Percentiles rank a stretch among this genome's conserved stretches.
These are phyloP conservation scores for Pythium brachiatum DNA, from an alignment of 352 stramenopile species.

Conservation along the genomic window DNA sequence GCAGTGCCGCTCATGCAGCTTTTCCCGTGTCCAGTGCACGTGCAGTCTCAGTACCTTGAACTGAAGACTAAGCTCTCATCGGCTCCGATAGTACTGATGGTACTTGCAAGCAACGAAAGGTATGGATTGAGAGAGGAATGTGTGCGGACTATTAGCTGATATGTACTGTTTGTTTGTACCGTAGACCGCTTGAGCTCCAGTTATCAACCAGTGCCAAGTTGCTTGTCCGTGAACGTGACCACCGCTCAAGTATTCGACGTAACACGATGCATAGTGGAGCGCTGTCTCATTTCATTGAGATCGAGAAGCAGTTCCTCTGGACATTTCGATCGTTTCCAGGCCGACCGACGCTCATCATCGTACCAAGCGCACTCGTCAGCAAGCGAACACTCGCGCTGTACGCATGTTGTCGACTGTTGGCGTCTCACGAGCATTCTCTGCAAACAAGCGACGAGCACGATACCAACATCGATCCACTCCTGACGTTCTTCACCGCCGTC, in stretches of 20 bases:
- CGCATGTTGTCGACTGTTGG: slow-evolving; percentile 32
- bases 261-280: slow-evolving; percentile 27
- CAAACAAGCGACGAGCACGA: background rate
- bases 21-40: slow-evolving; percentile 30
- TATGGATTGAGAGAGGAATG: no score
- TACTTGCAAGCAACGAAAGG: slow-evolving; percentile 44
- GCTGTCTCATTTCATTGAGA: slow-evolving; percentile 36
- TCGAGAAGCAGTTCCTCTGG: slow-evolving; percentile 47
- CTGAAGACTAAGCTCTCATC: slow-evolving; percentile 43
- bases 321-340: slow-evolving; percentile 37
- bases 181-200: slow-evolving; percentile 43
- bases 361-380: slow-evolving; percentile 42
- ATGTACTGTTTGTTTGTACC: slow-evolving; percentile 1
- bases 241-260: slow-evolving; percentile 24
- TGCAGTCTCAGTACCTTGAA: slow-evolving; percentile 39
- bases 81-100: slow-evolving; percentile 44
- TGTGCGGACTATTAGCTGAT: no score
- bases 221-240: slow-evolving; percentile 36
- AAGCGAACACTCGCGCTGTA: slow-evolving; percentile 38
- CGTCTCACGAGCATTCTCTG: slow-evolving; percentile 23
- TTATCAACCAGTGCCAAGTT: slow-evolving; percentile 48
- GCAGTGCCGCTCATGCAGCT: slow-evolving; percentile 35
- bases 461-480: slow-evolving; percentile 9
- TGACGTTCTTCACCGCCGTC: slow-evolving; percentile 47
- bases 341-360: slow-evolving; percentile 34